These are phyloP conservation scores for Fusarium fujikuroi DNA, from an alignment of 2,329 filamentous ascomycete species.

Conservation along the genomic window DNA sequence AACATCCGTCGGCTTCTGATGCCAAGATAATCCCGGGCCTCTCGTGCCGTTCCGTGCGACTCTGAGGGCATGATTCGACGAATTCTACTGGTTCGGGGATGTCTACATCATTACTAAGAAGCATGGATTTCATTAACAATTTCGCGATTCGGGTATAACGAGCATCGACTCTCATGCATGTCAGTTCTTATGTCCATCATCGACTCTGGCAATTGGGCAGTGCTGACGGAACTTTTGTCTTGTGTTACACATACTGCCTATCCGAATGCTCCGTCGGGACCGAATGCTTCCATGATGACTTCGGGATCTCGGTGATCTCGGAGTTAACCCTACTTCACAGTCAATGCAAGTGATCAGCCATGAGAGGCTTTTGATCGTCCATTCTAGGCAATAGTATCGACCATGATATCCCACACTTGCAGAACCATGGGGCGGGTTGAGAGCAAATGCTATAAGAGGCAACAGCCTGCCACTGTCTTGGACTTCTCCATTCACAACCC, in stretches of 20 bases:
- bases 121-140: neutral
- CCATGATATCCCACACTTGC: too few relatives aligned
- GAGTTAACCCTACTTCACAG: neutral
- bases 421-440: neutral
- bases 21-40: slow-evolving; percentile 1
- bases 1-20: neutral
- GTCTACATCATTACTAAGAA: neutral
- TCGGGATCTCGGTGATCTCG: slow-evolving; percentile 1
- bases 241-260: neutral
- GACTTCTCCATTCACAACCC: neutral
- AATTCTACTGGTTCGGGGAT: neutral
- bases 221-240: slow-evolving; percentile 7
- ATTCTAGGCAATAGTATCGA: neutral
- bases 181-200: neutral
- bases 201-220: neutral
- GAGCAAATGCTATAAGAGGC: neutral
- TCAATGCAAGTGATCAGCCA: neutral
- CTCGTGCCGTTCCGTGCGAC: slow-evolving; percentile 5
- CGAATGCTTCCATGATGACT: neutral
- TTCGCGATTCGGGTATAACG: neutral
- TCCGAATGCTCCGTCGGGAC: neutral
- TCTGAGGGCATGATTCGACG: neutral
- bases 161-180: neutral
- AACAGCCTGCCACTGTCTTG: neutral
- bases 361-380: neutral